Evolutionary conservation across 345 rosid species (phyloP), one percentile per base, ranked within the genome.

Genomic region (Tarenaya hassleriana): DNA sequence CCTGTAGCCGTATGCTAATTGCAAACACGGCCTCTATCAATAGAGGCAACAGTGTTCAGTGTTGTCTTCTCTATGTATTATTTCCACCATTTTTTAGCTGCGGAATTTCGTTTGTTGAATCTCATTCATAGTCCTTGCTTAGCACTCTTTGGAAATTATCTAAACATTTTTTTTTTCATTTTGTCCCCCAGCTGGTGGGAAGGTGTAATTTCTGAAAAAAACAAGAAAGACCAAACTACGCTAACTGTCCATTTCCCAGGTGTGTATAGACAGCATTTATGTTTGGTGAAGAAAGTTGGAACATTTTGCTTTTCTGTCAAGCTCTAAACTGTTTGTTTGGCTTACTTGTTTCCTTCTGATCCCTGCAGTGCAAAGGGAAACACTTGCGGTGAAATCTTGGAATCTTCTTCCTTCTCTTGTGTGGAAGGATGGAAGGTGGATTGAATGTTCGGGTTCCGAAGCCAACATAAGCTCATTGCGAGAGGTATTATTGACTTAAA

Each of bases 101-200:
- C 29, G 5, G 29, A 24, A 24, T 24, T 24, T 24, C 5, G 5
- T 43, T 19, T 43, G 19, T 58, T 41, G 42, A 58, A 21, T 45
- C 11, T 8, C 42, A 7, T 56, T 32, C 47, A 34, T 32, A 32
- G 43, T 14, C 18, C 11, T 7, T 37, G 21, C n/a, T 41, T 47
- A 41, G 62, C n/a, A 47, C 46, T 13, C 35, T 48, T 46, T 14
- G n/a, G n/a, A n/a, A n/a, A n/a, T n/a, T n/a, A 43, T 48, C 47
- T 12, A 17, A 57, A 37, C 42, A 6, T 55, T 33, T 60, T 52
- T 31, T 49, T 55, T 62, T 58, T 34, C n/a, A n/a, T n/a, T n/a
- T n/a, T n/a, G n/a, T 62, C 54, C 50, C 52, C 56, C 75, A 94
- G 99, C 69, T 94, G 99, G 99, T 67, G 80, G 87, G 97, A 94